A percentile compares a stretch with the other conserved stretches of the same genome.
Evolutionary conservation across 441 rosid species (phyloP).

Genomic region (Manihot esculenta): DNA sequence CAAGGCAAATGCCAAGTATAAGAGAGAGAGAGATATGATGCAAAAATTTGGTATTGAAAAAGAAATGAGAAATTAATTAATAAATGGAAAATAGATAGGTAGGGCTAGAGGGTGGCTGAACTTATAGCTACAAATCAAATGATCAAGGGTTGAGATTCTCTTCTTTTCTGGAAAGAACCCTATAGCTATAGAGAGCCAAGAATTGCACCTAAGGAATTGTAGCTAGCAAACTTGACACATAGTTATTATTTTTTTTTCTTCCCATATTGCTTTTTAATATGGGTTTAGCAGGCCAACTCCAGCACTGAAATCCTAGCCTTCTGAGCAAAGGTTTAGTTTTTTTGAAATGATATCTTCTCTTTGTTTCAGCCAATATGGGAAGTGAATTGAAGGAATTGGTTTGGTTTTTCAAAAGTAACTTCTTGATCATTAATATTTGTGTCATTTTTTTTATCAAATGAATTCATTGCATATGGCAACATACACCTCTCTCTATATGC

Average conservation of each 20-base stretch:
- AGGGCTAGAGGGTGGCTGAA: constrained; percentile 8
- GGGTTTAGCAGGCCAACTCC: not conserved
- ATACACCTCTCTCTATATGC: not conserved
- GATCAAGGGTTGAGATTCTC: constrained; percentile 20
- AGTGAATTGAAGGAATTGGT: constrained; percentile 3
- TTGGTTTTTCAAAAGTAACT: constrained; percentile 10
- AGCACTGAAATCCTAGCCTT: constrained; percentile 32
- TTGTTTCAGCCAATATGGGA: constrained; percentile 13
- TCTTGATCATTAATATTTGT: not conserved
- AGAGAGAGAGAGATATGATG: constrained; percentile 25
- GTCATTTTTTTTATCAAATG: not conserved
- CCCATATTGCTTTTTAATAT: not conserved
- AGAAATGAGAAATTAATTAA: not conserved
- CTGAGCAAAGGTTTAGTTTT: not conserved
- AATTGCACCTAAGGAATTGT: constrained; percentile 21
- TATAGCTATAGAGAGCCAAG: constrained; percentile 4
- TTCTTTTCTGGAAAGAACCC: constrained; percentile 8
- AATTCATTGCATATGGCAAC: not conserved
- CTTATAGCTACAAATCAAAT: not conserved
- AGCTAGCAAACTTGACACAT: constrained; percentile 11
- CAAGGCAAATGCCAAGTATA: constrained; percentile 1
- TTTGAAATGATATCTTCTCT: not conserved
- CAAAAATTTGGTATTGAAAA: constrained; percentile 16
- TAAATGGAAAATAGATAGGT: constrained; percentile 19
- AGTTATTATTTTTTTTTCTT: not conserved